These are phyloP conservation scores for Melaleuca quinquenervia DNA, from an alignment of 345 rosid genomes.

Conservation along the genomic window DNA sequence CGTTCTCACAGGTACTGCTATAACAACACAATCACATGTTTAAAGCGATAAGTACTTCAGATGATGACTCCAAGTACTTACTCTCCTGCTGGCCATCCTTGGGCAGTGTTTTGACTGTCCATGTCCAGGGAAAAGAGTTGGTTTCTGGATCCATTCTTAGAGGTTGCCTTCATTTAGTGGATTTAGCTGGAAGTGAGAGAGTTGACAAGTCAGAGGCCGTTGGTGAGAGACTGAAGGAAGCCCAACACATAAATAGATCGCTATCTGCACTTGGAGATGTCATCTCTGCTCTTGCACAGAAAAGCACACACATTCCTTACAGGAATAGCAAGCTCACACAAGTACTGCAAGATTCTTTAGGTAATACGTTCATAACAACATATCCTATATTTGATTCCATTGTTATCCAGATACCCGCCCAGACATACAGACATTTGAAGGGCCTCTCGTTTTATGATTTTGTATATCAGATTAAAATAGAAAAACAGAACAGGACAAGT, in stretches of 20 bases:
- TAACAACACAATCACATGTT: background rate
- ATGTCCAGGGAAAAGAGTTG: conserved; percentile 79
- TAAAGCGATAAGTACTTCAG: background rate
- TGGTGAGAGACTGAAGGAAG: conserved; percentile 96
- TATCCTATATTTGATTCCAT: background rate
- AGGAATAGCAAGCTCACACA: conserved; percentile 98
- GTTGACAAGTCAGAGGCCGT: conserved; percentile 95
- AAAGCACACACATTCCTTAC: conserved; percentile 84
- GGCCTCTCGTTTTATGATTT: background rate
- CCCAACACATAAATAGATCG: conserved; percentile 88
- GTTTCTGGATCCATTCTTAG: conserved; percentile 71
- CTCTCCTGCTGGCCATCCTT: background rate
- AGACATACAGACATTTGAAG: background rate
- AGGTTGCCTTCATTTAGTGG: conserved; percentile 94
- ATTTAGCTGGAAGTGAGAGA: conserved; percentile 98
- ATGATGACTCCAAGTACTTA: background rate
- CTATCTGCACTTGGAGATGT: conserved; percentile 97
- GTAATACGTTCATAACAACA: conserved; percentile 18
- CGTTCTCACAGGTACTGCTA: conserved; percentile 76
- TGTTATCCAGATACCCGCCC: background rate
- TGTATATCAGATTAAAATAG: background rate
- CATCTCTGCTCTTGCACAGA: conserved; percentile 90
- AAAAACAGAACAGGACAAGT: background rate
- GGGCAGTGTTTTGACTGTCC: conserved; percentile 83
- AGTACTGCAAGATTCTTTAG: conserved; percentile 88